Evolutionary conservation across 2,329 filamentous ascomycete genomes (phyloP).

Genomic region (Rhytidhysteron rufulum): DNA sequence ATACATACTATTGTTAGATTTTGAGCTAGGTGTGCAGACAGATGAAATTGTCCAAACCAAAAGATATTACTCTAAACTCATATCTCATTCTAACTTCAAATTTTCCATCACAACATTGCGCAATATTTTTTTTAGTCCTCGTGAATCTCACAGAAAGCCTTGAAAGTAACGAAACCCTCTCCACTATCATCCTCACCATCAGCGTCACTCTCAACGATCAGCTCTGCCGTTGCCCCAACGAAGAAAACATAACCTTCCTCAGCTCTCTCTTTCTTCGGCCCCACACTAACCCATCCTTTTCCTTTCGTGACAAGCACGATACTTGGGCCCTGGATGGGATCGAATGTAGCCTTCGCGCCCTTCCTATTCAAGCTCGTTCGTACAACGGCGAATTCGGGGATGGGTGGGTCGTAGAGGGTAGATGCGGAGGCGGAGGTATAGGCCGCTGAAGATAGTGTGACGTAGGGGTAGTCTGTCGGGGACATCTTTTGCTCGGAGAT

Average conservation of each 20-base stretch:
- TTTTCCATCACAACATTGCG: too few relatives aligned
- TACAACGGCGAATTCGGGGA: constrained; percentile 92
- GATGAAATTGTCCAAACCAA: too few relatives aligned
- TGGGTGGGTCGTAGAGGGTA: constrained; percentile 86
- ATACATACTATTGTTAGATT: too few relatives aligned
- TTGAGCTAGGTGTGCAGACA: too few relatives aligned
- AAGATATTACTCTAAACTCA: too few relatives aligned
- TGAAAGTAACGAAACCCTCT: constrained; percentile 80
- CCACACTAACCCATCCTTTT: constrained; percentile 78
- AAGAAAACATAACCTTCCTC: constrained; percentile 51
- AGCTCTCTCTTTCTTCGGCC: constrained; percentile 69
- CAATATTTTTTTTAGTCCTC: too few relatives aligned
- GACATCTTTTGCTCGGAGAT: constrained; percentile 93
- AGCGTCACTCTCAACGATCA: constrained; percentile 65
- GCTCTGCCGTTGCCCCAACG: constrained; percentile 82
- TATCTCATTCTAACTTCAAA: too few relatives aligned
- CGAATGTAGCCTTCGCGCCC: constrained; percentile 82
- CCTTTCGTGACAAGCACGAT: constrained; percentile 89
- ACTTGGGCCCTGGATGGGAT: constrained; percentile 80
- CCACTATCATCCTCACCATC: constrained; percentile 36
- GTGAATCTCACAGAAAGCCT: constrained; percentile 86
- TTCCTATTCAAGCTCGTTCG: constrained; percentile 67
- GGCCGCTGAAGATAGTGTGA: constrained; percentile 72
- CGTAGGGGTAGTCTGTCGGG: constrained; percentile 81
- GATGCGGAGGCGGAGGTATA: constrained; percentile 74